phyloP scores from a whole-genome alignment of 345 rosid genomes.

The Murraya koenigii region DNA sequence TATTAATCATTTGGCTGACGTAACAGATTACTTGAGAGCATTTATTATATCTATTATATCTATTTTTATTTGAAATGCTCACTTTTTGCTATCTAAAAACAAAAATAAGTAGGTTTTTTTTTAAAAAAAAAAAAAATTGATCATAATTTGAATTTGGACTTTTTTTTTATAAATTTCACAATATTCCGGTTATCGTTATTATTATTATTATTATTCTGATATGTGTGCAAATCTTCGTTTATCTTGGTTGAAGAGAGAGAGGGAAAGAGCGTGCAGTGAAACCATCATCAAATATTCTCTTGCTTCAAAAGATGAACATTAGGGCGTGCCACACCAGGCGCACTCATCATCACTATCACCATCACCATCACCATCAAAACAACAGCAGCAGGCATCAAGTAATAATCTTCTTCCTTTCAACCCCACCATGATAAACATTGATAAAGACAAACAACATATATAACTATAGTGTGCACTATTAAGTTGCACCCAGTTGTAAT shows the following conservation, averaged over 20 bases:
- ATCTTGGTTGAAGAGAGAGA: slow-evolving; percentile 29
- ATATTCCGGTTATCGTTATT: too few relatives aligned
- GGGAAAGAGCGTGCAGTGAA: slow-evolving; percentile 36
- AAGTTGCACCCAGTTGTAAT: not conserved
- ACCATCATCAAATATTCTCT: slow-evolving; percentile 42
- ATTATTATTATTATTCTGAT: slow-evolving; percentile 20
- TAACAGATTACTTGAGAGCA: too few relatives aligned
- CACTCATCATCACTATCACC: slow-evolving; percentile 45
- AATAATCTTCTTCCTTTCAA: slow-evolving; percentile 22
- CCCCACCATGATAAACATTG: slow-evolving; percentile 27
- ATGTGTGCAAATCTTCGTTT: slow-evolving; percentile 22
- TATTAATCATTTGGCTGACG: too few relatives aligned
- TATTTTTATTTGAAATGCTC: too few relatives aligned
- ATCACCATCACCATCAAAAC: slow-evolving; percentile 11
- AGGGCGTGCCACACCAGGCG: slow-evolving; percentile 43
- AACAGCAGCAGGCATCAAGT: slow-evolving; percentile 6
- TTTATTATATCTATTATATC: too few relatives aligned
- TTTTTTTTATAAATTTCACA: too few relatives aligned
- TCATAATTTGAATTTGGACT: too few relatives aligned
- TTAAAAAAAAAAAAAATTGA: too few relatives aligned
- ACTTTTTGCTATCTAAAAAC: too few relatives aligned
- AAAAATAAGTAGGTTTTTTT: too few relatives aligned
- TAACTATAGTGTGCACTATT: not conserved
- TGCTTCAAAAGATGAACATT: slow-evolving; percentile 29
- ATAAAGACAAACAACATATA: not conserved